phyloP scores from a whole-genome alignment of 202 grass and related monocot genomes.

The Musa balbisiana region DNA sequence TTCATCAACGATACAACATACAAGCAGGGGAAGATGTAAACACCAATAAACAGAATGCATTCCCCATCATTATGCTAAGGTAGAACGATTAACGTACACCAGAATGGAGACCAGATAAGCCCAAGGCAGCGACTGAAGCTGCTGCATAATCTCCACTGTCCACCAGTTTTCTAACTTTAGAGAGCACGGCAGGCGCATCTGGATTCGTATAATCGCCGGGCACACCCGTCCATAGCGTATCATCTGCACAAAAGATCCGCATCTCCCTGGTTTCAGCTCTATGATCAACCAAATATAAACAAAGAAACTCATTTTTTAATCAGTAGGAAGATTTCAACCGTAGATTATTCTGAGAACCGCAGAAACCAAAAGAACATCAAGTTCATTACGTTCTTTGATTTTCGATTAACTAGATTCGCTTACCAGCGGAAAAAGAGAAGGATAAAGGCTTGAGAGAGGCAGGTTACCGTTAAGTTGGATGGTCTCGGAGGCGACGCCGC shows the following conservation, averaged over 20 bases:
- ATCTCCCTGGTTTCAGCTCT: background rate
- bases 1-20: too few species aligned
- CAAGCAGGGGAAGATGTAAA: too few species aligned
- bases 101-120: conserved; percentile 43
- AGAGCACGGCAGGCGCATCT: conserved; percentile 54
- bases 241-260: conserved; percentile 43
- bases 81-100: conserved; percentile 37
- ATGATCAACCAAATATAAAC: background rate
- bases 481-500: conserved; percentile 63
- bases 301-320: background rate
- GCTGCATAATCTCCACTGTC: conserved; percentile 59
- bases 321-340: too few species aligned
- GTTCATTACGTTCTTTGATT: too few species aligned
- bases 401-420: too few species aligned
- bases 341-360: too few species aligned
- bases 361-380: too few species aligned
- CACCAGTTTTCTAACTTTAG: conserved; percentile 76
- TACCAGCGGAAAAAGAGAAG: background rate
- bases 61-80: background rate
- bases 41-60: background rate
- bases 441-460: background rate
- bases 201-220: conserved; percentile 81
- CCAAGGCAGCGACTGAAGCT: conserved; percentile 56
- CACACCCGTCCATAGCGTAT: conserved; percentile 92
- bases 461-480: conserved; percentile 81